A percentile compares a stretch with the other conserved stretches of the same genome.
phyloP scores from a whole-genome alignment of 2,329 filamentous ascomycete genomes.

The Paraphoma sp. region DNA sequence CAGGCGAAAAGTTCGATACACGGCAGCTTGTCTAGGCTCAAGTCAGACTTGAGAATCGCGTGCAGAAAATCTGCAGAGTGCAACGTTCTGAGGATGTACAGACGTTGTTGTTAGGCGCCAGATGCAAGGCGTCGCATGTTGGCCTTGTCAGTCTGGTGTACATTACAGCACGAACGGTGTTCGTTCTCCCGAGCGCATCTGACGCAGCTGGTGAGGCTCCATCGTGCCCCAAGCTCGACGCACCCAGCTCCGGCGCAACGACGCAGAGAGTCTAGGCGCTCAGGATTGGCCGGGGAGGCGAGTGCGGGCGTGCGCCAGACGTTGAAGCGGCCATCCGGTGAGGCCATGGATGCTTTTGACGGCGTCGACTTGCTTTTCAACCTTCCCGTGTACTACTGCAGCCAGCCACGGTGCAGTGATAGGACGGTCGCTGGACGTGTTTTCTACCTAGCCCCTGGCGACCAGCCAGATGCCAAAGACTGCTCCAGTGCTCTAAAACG shows the following conservation, averaged over 20 bases:
- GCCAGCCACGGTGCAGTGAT: conserved; percentile 20
- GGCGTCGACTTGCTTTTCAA: conserved; percentile 3
- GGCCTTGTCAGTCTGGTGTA: not conserved
- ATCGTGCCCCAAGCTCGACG: conserved; percentile 15
- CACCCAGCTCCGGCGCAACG: conserved; percentile 1
- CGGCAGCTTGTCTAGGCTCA: not conserved
- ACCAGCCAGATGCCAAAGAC: conserved; percentile 26
- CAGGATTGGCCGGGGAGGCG: conserved; percentile 13
- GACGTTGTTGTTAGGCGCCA: not conserved
- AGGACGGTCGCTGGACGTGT: conserved; percentile 3
- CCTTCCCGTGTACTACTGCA: conserved; percentile 22
- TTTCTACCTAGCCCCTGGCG: conserved; percentile 30
- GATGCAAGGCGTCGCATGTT: not conserved
- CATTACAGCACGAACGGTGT: conserved; percentile 4
- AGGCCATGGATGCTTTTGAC: conserved; percentile 11
- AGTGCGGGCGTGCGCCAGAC: conserved; percentile 15
- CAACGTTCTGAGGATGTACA: not conserved
- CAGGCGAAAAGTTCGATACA: conserved; percentile 8
- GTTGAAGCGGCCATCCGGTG: conserved; percentile 20
- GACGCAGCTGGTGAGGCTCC: conserved; percentile 7
- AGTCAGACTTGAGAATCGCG: too few species aligned
- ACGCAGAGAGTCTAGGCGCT: conserved; percentile 5
- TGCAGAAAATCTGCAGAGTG: too few species aligned
- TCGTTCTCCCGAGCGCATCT: conserved; percentile 10
- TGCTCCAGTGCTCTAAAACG: conserved; percentile 10